Base-by-base conservation (phyloP, 768 basidiomycete genomes). In the Pulveroboletus sp. region DNA sequence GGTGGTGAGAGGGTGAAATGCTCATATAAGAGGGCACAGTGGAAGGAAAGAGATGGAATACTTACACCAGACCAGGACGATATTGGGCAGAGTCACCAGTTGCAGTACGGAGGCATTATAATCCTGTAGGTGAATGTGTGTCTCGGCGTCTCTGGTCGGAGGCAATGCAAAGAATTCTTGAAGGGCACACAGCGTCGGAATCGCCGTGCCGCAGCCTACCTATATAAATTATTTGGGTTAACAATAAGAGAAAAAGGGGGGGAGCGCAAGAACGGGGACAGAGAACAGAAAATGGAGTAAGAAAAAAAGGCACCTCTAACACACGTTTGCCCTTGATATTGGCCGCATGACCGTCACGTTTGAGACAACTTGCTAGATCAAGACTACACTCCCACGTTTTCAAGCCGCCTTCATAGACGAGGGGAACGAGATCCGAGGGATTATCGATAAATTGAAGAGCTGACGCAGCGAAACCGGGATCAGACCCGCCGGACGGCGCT, bases 381-480 rank as follows among this genome's bases (percentile, higher is more conserved):
- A 94, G 68, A 40, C 90, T 88, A 56, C 92, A 95, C 66, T 99
- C 95, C 95, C 95, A 99, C 2, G 94, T 97, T 69, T 98, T 97
- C 43, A 98, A 66, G 6, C 95, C 95, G 19, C 95, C 95, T 70
- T 99, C 95, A 57, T 99, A 98, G 1, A 93, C 76, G 1, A 93
- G 85, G 3, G 93, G 88, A 4, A 97, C 81, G 13, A 99, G 79
- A 67, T 98, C 95, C 0, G 92, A 91, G 0, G 87, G 87, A 1
- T 85, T 81, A 54, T 92, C 87, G 16, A 95, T 72, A 49, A 87
- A 90, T 12, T 76, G 73, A 1, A 87, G 70, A 0, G 77, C 76
- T 0, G 70, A 66, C 38, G 62, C 53, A 13, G 62, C 51, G 19
- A 40, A 24, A 34, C 31, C 38, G 20, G 40, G 27, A 24, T 43